Evolutionary conservation across 2,329 filamentous ascomycete species (phyloP), one percentile per base, ranked within the genome.

Genomic region (Aspergillus latus): DNA sequence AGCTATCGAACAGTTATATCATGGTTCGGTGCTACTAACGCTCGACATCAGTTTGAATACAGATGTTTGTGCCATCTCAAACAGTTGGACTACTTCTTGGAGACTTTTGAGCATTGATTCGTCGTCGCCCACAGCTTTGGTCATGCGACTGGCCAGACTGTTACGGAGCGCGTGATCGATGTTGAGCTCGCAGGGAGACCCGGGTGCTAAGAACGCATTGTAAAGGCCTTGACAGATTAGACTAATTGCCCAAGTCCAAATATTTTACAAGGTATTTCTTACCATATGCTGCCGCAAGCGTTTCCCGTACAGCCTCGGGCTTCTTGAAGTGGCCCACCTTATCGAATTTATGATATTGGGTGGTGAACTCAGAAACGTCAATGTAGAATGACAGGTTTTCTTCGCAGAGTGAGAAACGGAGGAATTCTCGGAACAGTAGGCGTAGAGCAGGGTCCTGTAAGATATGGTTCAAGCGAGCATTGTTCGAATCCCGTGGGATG

Each of bases 31-130:
- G 2, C 6, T 42, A 87, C 92, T 83, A 86, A 97, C 92, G 75
- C 92, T 96, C 63, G 93, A 94, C 94, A 99, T 97, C 66, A 97
- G 80, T 79, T 97, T 97, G 80, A 97, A 97, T 37, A 99, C 94
- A 9, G 92, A 94, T 62, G 88, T 90, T 71, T 97, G 92, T 7
- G 94, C 94, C 71, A 96, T 90, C 74, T 96, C 92, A 68, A 97
- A 97, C 1, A 99, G 80, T 8, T 84, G 79, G 7, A 90, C 94
- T 44, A 99, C 93, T 72, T 97, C 93, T 64, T 90, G 88, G 30
- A 97, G 78, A 60, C 91, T 96, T 65, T 90, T 87, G 64, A 96
- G 88, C 92, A 97, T 97, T 37, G 92, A 88, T 45, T 88, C 86
- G 65, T 97, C 92, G 70, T 97, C 92, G 34, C 92, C 91, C 39